A percentile compares a stretch with the other conserved stretches of the same genome.
These are phyloP conservation scores for Eimeria zaria DNA, from an alignment of 169 alveolate species.

Conservation along the genomic window DNA sequence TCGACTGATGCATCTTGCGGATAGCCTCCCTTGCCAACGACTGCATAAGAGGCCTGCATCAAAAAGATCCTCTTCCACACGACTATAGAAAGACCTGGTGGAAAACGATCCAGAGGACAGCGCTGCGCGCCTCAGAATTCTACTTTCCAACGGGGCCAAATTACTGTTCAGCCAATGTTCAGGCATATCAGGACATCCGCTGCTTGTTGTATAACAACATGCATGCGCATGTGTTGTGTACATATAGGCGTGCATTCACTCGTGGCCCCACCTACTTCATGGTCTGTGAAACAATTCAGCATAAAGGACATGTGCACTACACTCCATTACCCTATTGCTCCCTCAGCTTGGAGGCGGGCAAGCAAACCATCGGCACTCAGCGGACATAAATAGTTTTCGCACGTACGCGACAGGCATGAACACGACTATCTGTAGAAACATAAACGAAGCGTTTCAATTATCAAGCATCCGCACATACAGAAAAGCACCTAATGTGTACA, in stretches of 20 bases:
- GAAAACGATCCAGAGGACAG: neutral
- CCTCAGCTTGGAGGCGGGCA: neutral
- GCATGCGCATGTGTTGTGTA: neutral
- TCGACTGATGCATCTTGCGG: constrained; percentile 42
- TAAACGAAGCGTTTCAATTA: neutral
- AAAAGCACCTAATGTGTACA: neutral
- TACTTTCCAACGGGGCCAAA: neutral
- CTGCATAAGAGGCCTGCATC: constrained; percentile 35
- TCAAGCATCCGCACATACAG: neutral
- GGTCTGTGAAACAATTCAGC: neutral
- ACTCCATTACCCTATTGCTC: neutral
- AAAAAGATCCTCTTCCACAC: neutral
- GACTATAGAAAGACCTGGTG: neutral
- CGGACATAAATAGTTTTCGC: neutral
- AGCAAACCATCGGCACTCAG: neutral
- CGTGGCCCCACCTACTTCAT: neutral
- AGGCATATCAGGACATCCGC: neutral
- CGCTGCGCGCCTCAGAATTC: neutral
- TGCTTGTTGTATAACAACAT: neutral
- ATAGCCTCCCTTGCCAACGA: constrained; percentile 38
- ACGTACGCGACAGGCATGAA: neutral
- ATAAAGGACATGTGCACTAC: neutral
- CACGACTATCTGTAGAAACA: neutral
- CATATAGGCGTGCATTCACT: neutral
- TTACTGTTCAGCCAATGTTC: neutral